Evolutionary conservation across 2,329 filamentous ascomycete species (phyloP).

Genomic region (Alternaria sp.): DNA sequence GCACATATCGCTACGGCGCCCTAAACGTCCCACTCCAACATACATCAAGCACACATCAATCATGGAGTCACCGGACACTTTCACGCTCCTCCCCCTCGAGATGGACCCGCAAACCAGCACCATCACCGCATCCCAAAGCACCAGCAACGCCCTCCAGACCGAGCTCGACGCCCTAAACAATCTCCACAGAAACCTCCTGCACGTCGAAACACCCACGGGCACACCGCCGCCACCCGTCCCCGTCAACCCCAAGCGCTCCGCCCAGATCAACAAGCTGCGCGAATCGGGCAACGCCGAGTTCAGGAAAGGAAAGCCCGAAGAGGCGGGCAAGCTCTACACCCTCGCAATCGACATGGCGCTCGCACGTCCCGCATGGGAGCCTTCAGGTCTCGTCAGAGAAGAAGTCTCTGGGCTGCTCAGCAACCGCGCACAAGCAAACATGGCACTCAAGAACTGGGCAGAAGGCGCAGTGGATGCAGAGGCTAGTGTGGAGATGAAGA

Average conservation of each 20-base stretch:
- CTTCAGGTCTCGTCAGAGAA: constrained; percentile 79
- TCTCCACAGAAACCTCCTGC: constrained; percentile 76
- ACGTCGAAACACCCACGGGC: constrained; percentile 65
- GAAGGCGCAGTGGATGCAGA: constrained; percentile 89
- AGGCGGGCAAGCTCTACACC: constrained; percentile 81
- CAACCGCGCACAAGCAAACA: constrained; percentile 89
- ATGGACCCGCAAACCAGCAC: constrained; percentile 84
- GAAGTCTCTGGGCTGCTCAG: constrained; percentile 81
- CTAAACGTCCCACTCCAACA: background rate
- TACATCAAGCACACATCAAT: background rate
- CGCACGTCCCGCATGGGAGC: constrained; percentile 85
- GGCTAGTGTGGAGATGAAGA: constrained; percentile 85
- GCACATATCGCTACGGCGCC: background rate
- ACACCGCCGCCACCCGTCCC: constrained; percentile 86
- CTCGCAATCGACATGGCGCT: constrained; percentile 92
- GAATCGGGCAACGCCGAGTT: constrained; percentile 84
- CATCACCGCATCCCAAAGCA: constrained; percentile 59
- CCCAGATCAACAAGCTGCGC: constrained; percentile 87
- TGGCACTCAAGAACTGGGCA: constrained; percentile 80
- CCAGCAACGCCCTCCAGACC: constrained; percentile 43
- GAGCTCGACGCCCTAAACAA: constrained; percentile 75
- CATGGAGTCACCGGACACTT: constrained; percentile 64
- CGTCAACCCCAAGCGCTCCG: constrained; percentile 89
- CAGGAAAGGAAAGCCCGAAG: constrained; percentile 75
- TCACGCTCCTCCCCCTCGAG: constrained; percentile 79